A percentile compares a stretch with the other conserved stretches of the same genome.
These are phyloP conservation scores for Serendipita sp. DNA, from an alignment of 768 basidiomycete genomes.

Conservation along the genomic window DNA sequence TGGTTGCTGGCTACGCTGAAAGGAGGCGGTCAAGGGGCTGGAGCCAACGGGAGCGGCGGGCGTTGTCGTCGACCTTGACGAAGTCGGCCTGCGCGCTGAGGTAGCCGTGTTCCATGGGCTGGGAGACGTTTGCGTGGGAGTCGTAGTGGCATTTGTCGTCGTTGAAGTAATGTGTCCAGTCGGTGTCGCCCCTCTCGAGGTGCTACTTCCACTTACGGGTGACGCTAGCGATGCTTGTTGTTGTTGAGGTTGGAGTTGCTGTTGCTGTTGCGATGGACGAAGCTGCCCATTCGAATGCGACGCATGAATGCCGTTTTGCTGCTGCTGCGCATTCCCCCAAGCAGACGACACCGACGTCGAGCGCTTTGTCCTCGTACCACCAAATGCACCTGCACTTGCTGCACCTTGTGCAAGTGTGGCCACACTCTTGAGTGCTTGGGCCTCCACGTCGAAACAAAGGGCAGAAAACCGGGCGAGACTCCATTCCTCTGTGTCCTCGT, in stretches of 20 bases:
- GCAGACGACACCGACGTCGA: background rate
- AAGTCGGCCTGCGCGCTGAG: background rate
- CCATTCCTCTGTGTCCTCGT: background rate
- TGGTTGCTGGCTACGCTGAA: background rate
- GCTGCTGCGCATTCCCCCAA: background rate
- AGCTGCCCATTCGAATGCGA: background rate
- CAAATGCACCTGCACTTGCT: slow-evolving; percentile 2
- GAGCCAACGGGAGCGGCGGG: background rate
- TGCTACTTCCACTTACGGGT: background rate
- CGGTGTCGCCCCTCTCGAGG: background rate
- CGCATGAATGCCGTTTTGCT: background rate
- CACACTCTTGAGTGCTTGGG: slow-evolving; percentile 48
- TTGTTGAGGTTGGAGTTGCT: too few species aligned
- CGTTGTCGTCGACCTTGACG: background rate
- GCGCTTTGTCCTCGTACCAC: background rate
- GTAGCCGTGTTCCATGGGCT: background rate
- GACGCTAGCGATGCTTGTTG: background rate
- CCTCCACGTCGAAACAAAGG: slow-evolving; percentile 55
- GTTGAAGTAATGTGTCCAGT: background rate
- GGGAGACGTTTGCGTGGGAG: background rate
- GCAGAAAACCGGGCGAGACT: background rate
- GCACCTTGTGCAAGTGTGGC: background rate
- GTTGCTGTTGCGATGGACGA: background rate
- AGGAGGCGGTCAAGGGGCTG: background rate
- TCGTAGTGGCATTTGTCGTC: background rate